Evolutionary conservation across 176 grass and related monocot genomes (phyloP).

Genomic region (Raddia distichophylla): DNA sequence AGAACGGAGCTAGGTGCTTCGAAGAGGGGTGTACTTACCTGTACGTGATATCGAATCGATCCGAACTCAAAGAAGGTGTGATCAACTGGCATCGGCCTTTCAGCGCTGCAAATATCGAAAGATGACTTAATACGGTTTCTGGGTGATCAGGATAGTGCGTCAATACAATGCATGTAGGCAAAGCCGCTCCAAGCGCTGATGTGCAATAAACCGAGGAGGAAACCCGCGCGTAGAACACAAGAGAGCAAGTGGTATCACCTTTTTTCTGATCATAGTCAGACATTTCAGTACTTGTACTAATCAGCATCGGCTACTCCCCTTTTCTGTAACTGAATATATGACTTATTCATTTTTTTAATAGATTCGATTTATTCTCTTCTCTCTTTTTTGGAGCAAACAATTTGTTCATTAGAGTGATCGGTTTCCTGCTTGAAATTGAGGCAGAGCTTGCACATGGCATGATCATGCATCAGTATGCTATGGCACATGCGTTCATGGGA

Average conservation of each 20-base stretch:
- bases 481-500: too few species aligned
- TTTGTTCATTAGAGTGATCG: too few species aligned
- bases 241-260: not conserved
- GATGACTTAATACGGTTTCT: not conserved
- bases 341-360: too few species aligned
- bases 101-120: constrained; percentile 44
- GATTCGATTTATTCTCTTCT: too few species aligned
- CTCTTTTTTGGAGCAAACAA: too few species aligned
- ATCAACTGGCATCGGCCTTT: constrained; percentile 68
- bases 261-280: not conserved
- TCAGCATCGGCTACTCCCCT: not conserved
- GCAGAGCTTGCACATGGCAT: too few species aligned
- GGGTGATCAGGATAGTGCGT: not conserved
- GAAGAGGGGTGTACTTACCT: constrained; percentile 43
- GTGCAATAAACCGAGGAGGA: not conserved
- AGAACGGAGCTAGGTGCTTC: not conserved
- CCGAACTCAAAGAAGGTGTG: constrained; percentile 85
- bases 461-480: too few species aligned
- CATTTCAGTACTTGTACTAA: not conserved
- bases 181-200: not conserved
- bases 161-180: not conserved
- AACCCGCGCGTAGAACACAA: not conserved
- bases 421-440: too few species aligned
- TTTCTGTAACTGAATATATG: not conserved
- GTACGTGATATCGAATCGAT: constrained; percentile 68